Percentiles rank a stretch among this genome's conserved stretches.
These are phyloP conservation scores for Striga hermonthica DNA, from an alignment of 305 asterid species.

Conservation along the genomic window DNA sequence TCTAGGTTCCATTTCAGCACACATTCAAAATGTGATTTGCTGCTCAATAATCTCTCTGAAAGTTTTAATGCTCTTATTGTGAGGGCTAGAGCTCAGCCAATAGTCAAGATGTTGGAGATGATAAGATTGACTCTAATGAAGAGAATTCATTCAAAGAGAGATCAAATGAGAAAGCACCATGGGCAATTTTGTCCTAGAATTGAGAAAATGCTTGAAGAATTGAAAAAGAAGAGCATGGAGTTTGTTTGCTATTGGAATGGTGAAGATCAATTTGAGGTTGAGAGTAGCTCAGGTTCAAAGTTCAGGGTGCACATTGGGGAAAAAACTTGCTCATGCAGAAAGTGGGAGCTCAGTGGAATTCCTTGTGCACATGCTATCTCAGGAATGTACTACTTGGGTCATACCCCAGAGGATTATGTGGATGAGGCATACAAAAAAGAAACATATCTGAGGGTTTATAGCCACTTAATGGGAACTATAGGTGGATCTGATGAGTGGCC, in stretches of 20 bases:
- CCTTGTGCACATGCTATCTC: background rate
- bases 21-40: background rate
- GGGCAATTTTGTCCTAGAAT: background rate
- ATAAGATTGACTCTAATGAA: background rate
- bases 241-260: no score
- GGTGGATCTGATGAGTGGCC: no score
- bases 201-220: background rate
- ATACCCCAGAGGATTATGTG: background rate
- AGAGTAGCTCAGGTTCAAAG: background rate
- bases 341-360: background rate
- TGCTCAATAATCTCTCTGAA: background rate
- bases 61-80: background rate
- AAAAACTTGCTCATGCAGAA: background rate
- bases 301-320: background rate
- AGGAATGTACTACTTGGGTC: background rate
- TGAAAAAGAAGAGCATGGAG: no score
- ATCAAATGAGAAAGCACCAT: background rate
- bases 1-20: background rate
- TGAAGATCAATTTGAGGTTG: no score
- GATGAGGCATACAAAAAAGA: background rate
- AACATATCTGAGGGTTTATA: background rate
- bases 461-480: no score
- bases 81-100: background rate
- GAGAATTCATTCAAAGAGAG: background rate
- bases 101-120: background rate